A percentile compares a stretch with the other conserved stretches of the same genome.
Evolutionary conservation across 2,329 filamentous ascomycete species (phyloP).

Genomic region (Ceratocystiopsis sp.): DNA sequence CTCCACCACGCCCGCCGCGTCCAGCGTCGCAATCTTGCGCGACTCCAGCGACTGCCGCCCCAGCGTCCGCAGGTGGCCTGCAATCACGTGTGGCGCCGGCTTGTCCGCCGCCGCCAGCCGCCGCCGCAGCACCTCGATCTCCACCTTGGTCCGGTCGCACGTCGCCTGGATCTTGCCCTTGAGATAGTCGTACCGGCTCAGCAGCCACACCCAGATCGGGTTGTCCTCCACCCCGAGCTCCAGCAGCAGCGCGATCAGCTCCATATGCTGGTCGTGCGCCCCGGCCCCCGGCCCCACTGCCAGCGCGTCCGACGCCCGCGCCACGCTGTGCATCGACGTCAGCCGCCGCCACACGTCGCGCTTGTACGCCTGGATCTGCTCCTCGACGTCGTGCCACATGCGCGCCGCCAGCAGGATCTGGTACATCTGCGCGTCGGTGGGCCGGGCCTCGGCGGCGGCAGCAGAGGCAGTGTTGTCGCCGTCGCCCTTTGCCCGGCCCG

Average conservation of each 20-base stretch:
- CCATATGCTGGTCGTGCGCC: slow-evolving; percentile 67
- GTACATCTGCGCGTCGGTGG: slow-evolving; percentile 67
- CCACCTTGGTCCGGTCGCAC: slow-evolving; percentile 73
- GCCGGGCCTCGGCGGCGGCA: slow-evolving; percentile 24
- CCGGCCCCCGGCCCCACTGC: slow-evolving; percentile 22
- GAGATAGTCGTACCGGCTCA: slow-evolving; percentile 76
- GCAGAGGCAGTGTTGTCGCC: slow-evolving; percentile 19
- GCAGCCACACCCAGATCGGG: slow-evolving; percentile 89
- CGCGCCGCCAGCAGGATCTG: slow-evolving; percentile 74
- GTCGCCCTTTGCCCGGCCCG: neutral
- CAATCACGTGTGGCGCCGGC: slow-evolving; percentile 50
- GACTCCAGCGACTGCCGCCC: slow-evolving; percentile 48
- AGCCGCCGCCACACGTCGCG: slow-evolving; percentile 75
- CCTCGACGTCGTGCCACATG: slow-evolving; percentile 89
- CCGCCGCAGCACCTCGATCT: slow-evolving; percentile 80
- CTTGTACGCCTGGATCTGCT: slow-evolving; percentile 76
- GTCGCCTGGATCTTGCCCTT: slow-evolving; percentile 68
- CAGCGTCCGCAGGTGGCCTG: slow-evolving; percentile 59
- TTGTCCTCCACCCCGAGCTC: slow-evolving; percentile 92
- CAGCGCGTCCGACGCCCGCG: slow-evolving; percentile 9
- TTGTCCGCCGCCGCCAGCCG: slow-evolving; percentile 52
- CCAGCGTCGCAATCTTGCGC: slow-evolving; percentile 47
- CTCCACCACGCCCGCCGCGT: slow-evolving; percentile 65
- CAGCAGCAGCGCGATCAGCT: slow-evolving; percentile 74
- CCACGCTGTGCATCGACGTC: slow-evolving; percentile 44